Evolutionary conservation across 2,329 filamentous ascomycete genomes (phyloP), one percentile per base, ranked within the genome.

Genomic region (Ophiocordyceps camponoti-floridani): DNA sequence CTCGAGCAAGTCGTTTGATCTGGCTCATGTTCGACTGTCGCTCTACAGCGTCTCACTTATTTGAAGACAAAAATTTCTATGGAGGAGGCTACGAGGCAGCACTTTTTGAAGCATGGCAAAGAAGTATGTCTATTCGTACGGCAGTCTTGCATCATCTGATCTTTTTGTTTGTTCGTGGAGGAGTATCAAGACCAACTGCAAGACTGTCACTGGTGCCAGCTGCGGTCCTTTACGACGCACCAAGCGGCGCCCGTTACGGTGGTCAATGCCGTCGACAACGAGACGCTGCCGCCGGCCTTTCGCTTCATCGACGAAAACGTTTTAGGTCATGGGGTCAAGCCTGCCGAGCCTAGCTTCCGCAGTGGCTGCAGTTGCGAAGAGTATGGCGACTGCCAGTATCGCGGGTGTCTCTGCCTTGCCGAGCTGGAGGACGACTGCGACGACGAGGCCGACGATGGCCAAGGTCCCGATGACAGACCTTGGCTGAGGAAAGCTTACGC

Each of bases 351-450:
- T 42, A 79, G 70, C 27, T 82, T 84, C 45, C 72, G 77, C 49
- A 70, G 69, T 45, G 84, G 84, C 3, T 93, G 85, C 56, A 62
- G 72, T 42, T 93, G 85, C 54, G 58, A 54, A 1, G 62, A 72
- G 2, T 68, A 75, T 43, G 68, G 72, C 53, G 71, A 76, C 4
- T 88, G 84, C 55, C 77, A 82, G 55, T 84, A 78, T 52, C 67
- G 65, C 35, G 66, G 62, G 23, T 93, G 85, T 55, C 66, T 70
- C 10, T 91, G 84, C 50, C 68, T 87, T n/a, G 78, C 74, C 23
- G 73, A 78, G 10, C 69, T 75, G 0, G 64, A 68, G 0, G 69
- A 73, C 27, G 69, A 68, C 23, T 66, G 67, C 1, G 66, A 65
- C 0, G 37, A 23, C 23, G 23, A 23, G 23, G 23, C 3, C 23